These are phyloP conservation scores for Aspergillus leporis DNA, from an alignment of 495 filamentous ascomycete genomes.

Conservation along the genomic window DNA sequence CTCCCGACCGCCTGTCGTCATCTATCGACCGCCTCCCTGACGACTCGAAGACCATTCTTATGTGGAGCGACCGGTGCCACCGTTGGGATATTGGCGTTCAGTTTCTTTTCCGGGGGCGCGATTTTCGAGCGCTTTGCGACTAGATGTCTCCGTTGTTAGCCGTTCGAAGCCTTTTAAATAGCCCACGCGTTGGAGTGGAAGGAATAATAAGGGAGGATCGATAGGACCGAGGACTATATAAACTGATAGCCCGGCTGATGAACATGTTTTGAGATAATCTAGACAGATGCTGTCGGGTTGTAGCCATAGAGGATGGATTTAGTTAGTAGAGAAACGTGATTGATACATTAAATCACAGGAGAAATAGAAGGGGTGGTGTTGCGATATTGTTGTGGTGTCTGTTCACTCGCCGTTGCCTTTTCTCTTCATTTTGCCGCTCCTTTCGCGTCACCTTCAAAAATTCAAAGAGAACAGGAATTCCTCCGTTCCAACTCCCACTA, in stretches of 20 bases:
- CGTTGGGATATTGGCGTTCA: not conserved
- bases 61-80: not conserved
- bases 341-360: not conserved
- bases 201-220: not conserved
- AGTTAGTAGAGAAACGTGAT: not conserved
- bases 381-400: not conserved
- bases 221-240: not conserved
- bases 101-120: not conserved
- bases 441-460: conserved; percentile 2
- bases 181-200: not conserved
- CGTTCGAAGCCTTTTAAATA: not conserved
- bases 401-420: not conserved
- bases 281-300: not conserved
- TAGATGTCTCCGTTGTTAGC: not conserved
- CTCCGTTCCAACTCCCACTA: not conserved
- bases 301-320: not conserved
- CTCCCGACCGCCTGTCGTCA: conserved; percentile 38
- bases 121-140: not conserved
- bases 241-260: not conserved
- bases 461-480: not conserved
- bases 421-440: not conserved
- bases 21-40: conserved; percentile 6
- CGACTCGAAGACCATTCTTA: not conserved
- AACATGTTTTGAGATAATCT: not conserved
- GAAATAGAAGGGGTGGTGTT: not conserved